Conservation (phyloP, 2,329 filamentous ascomycete genomes). For the Pseudogymnoascus sp. region DNA sequence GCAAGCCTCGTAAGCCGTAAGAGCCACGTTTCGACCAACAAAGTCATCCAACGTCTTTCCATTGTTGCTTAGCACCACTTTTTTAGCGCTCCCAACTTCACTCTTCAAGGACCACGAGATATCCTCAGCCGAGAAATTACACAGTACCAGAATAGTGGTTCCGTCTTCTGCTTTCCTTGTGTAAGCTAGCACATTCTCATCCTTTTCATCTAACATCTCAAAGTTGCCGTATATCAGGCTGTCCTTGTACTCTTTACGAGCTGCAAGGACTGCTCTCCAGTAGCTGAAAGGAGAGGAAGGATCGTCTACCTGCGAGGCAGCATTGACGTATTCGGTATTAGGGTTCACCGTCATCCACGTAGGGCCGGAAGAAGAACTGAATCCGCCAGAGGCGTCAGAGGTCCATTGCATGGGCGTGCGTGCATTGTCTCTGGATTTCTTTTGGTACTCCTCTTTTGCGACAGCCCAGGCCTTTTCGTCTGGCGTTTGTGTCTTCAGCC, state of each 20-base stretch:
- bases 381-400: conserved; percentile 47
- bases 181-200: conserved; percentile 49
- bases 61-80: conserved; percentile 9
- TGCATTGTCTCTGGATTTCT: conserved; percentile 57
- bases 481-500: not conserved
- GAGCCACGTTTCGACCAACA: not conserved
- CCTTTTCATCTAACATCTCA: conserved; percentile 39
- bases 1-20: not conserved
- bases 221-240: conserved; percentile 60
- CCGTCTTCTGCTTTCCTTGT: conserved; percentile 32
- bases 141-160: conserved; percentile 25
- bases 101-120: not conserved
- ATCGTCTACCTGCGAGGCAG: conserved; percentile 40
- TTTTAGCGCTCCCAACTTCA: not conserved
- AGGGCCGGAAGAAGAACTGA: conserved; percentile 39
- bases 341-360: conserved; percentile 65
- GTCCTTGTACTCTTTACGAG: conserved; percentile 50
- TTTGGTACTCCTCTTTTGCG: conserved; percentile 39
- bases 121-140: conserved; percentile 22
- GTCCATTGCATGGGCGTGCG: conserved; percentile 61
- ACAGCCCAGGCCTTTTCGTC: conserved; percentile 23
- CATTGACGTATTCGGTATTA: conserved; percentile 51
- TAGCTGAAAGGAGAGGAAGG: conserved; percentile 46
- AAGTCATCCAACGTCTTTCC: not conserved
- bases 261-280: conserved; percentile 47